Evolutionary conservation across 1,284 basidiomycete genomes (phyloP), one percentile per base, ranked within the genome.

Genomic region (Marasmius tenuissimus): DNA sequence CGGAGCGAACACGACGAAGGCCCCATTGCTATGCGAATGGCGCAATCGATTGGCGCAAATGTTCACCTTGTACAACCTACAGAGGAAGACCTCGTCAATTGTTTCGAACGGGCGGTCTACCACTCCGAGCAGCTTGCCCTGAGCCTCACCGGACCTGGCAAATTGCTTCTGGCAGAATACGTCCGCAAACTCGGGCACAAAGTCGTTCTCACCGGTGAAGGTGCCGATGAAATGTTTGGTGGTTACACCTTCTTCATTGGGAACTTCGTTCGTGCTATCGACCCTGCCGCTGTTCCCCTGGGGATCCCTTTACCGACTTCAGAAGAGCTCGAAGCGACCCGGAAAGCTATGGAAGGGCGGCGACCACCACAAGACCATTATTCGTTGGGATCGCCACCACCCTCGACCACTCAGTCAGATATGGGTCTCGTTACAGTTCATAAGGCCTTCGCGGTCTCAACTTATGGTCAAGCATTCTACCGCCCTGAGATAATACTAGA

Each of bases 141-240:
- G 35, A 57, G 37, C n/a, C 54, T 68, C 18, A 63, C 62, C 22
- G 65, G 59, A 0, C 47, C 61, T 11, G 66, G 66, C 2, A 68
- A 68, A 47, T 53, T 65, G 40, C 50, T 68, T 11, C 50, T 68
- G 9, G 62, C 66, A 3, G 62, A 63, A 35, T 58, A 58, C 12
- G 65, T 65, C 42, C 51, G 61, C 11, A 42, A 62, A 14, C 47
- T 60, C n/a, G 66, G 66, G 1, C 66, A 60, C 66, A 65, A 66
- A 64, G 66, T 68, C 33, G 64, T 66, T 18, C 61, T 68, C 12
- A 63, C 66, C 12, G 67, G 67, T 1, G 67, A 68, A 61, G 67
- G 67, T 8, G 59, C 67, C 4, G 67, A 68, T n/a, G 67, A 68
- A 45, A 53, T 61, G 2, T 67, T 68, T 22, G 67, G 60, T 12